Percentiles rank a stretch among this genome's conserved stretches.
Evolutionary conservation across 805 yeast species (phyloP).

Genomic region (Sugiyamaella chiloensis): DNA sequence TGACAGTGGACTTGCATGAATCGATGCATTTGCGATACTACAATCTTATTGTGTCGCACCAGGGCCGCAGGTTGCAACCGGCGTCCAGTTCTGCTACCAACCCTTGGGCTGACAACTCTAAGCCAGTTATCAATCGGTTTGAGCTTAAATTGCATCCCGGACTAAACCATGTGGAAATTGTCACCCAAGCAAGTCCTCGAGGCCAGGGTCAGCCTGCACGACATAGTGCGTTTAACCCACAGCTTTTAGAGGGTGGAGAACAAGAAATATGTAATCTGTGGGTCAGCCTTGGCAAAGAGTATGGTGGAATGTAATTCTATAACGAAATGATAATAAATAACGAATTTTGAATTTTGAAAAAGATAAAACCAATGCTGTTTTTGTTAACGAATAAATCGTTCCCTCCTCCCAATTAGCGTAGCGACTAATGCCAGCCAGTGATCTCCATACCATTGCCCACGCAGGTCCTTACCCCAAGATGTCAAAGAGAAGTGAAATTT

Average conservation of each 20-base stretch:
- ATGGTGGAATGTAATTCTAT: too few species aligned
- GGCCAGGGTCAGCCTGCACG: constrained; percentile 11
- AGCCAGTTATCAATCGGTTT: constrained; percentile 27
- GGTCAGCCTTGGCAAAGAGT: background rate
- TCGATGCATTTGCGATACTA: constrained; percentile 35
- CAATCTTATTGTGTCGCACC: constrained; percentile 30
- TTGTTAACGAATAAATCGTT: too few species aligned
- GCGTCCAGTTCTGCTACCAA: constrained; percentile 18
- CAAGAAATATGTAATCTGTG: constrained; percentile 1
- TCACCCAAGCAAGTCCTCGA: constrained; percentile 12
- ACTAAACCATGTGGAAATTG: constrained; percentile 31
- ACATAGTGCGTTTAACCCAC: constrained; percentile 7
- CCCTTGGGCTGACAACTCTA: constrained; percentile 24
- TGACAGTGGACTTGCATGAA: constrained; percentile 45
- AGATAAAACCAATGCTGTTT: too few species aligned
- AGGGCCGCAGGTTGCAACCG: constrained; percentile 32
- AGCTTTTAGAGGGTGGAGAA: background rate
- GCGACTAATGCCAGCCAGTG: too few species aligned
- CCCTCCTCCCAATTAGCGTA: too few species aligned
- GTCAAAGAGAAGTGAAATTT: too few species aligned
- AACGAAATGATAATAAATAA: too few species aligned
- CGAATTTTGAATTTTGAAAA: too few species aligned
- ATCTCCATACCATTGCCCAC: too few species aligned
- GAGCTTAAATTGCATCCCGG: constrained; percentile 35
- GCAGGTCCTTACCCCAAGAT: too few species aligned